Evolutionary conservation across 441 rosid genomes (phyloP), one percentile per base, ranked within the genome.

Genomic region (Arabidopsis lyrata): DNA sequence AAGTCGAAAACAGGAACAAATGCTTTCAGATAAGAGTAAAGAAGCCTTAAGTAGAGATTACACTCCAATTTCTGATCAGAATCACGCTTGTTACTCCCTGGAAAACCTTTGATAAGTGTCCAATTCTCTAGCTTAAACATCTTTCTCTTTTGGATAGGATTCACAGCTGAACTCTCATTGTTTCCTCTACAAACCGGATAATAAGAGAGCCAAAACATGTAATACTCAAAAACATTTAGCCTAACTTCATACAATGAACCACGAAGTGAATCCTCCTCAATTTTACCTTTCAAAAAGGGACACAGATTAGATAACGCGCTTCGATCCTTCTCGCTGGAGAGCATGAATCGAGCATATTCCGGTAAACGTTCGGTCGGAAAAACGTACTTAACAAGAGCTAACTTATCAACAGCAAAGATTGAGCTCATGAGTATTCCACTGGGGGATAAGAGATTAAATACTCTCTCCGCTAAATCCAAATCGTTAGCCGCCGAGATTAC

Each of bases 131-230:
- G 56, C 77, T 75, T 85, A 76, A 80, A 86, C 68, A 49, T 86
- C 15, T 72, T 83, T 36, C 72, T 81, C 82, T 83, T 83, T 56
- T 85, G 91, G 0, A 64, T 41, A 0, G 88, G 67, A 60, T 39
- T 68, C 45, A 45, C 56, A 22, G 77, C 81, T 0, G 76, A 75
- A 56, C 65, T 86, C 61, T 94, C 93, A 6, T 66, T 63, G 72
- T 85, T 87, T 15, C 86, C 92, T 86, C 85, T 87, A 66, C 89
- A 86, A 49, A 88, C 82, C 1, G 98, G 98, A 77, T 91, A 90
- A 78, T 94, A 94, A 49, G 96, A 90, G 82, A 90, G 86, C 97
- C 98, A 91, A 76, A 91, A 91, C 89, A 94, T 73, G 81, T 80
- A 94, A 73, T 90, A 94, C 79, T 94, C 95, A 9, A 94, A 87